Conservation (phyloP, 1,284 basidiomycete species). For the Mycosarcoma maydis region DNA sequence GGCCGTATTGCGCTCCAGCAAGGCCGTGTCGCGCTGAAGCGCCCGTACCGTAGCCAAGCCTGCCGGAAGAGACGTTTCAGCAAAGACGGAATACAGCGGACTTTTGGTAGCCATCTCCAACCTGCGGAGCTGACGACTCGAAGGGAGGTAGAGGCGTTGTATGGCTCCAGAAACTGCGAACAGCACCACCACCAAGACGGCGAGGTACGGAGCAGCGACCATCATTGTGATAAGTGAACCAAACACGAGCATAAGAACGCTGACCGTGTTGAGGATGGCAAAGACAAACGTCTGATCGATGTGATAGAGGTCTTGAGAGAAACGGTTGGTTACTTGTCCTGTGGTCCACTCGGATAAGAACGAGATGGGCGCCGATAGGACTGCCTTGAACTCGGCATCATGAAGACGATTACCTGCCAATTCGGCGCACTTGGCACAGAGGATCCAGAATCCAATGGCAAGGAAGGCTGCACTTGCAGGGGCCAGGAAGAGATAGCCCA, state of each 20-base stretch:
- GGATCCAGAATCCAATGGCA: slow-evolving; percentile 14
- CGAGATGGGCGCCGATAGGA: slow-evolving; percentile 38
- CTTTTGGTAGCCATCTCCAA: slow-evolving; percentile 52
- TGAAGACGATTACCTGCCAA: slow-evolving; percentile 40
- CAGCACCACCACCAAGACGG: slow-evolving; percentile 14
- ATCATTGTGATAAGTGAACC: slow-evolving; percentile 29
- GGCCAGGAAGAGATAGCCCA: slow-evolving; percentile 8
- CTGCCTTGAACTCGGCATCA: slow-evolving; percentile 22
- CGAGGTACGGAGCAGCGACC: slow-evolving; percentile 48
- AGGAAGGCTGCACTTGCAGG: slow-evolving; percentile 10
- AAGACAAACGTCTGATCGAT: slow-evolving; percentile 39
- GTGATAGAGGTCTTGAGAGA: slow-evolving; percentile 55
- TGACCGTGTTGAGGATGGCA: slow-evolving; percentile 19
- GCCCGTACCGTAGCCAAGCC: slow-evolving; percentile 55
- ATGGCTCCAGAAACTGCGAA: slow-evolving; percentile 15
- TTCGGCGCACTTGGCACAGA: slow-evolving; percentile 4
- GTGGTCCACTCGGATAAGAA: slow-evolving; percentile 44
- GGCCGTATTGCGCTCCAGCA: slow-evolving; percentile 36
- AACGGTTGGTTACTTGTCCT: slow-evolving; percentile 53
- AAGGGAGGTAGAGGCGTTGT: slow-evolving; percentile 52
- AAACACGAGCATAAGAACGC: slow-evolving; percentile 9
- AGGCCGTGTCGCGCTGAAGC: slow-evolving; percentile 25
- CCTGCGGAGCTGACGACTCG: slow-evolving; percentile 48
- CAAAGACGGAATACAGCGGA: slow-evolving; percentile 48
- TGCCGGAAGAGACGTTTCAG: slow-evolving; percentile 41